Evolutionary conservation across 2,329 filamentous ascomycete species (phyloP), one percentile per base, ranked within the genome.

Genomic region (Nothophoma quercina): DNA sequence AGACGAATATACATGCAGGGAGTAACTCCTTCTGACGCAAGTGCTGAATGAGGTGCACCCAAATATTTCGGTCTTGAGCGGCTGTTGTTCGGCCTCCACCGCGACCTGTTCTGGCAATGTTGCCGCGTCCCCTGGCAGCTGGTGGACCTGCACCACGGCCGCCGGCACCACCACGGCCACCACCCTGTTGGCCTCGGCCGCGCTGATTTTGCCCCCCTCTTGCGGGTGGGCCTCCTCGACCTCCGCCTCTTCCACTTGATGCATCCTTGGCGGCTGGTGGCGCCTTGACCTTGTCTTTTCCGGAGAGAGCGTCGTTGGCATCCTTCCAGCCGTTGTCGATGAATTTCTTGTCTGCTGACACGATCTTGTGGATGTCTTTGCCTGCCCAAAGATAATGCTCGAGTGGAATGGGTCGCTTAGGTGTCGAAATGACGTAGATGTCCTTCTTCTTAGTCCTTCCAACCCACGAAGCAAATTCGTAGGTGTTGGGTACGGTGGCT

Each of bases 381-480:
- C 88, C 89, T 4, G 92, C 93, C 95, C 95, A 99, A 1, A 99
- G 82, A 67, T 93, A 99, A 73, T 99, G 95, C 67, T 99, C 95
- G 2, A 99, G 79, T 0, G 95, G 95, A 0, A 99, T 91, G 0
- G 95, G 95, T 53, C 95, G 85, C 75, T 99, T 99, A 0, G 93
- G 88, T 0, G 95, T 99, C 0, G 95, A 98, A 48, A 99, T 99
- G 64, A 99, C 95, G 71, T 98, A 99, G 26, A 99, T 98, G 67
- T 99, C 90, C 76, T 97, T 98, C 77, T 96, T 93, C 78, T 99
- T 99, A 0, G 95, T 99, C 42, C 95, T 85, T 9, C 95, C 95
- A 19, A 99, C 93, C 95, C 95, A 99, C 0, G 93, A 98, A 1
- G 95, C 95, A 67, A 99, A 99, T 71, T 99, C 95, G 58, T 97